phyloP scores from a whole-genome alignment of 1,284 basidiomycete genomes.

The Cryptococcus sp. region DNA sequence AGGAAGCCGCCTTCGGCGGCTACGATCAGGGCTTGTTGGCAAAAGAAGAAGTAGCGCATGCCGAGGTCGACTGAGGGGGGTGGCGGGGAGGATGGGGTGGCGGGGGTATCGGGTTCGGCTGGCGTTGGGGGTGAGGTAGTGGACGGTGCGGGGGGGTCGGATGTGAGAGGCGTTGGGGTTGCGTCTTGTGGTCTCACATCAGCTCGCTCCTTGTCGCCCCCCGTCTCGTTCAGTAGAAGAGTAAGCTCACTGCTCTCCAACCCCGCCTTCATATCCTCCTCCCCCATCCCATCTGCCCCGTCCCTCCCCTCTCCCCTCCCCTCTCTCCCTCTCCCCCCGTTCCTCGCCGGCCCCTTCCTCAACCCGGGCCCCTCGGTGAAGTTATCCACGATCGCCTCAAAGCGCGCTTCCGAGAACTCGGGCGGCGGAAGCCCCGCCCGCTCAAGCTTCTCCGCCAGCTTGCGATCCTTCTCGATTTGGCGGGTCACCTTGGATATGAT shows the following conservation, averaged over 20 bases:
- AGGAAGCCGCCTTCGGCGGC: slow-evolving; percentile 31
- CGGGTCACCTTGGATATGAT: slow-evolving; percentile 7
- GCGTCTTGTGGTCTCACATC: no score
- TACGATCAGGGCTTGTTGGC: slow-evolving; percentile 35
- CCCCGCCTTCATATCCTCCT: background rate
- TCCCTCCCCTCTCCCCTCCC: background rate
- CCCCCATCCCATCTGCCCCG: background rate
- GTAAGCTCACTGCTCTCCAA: background rate
- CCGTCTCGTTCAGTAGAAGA: no score
- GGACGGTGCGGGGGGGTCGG: background rate
- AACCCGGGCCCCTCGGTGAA: slow-evolving; percentile 28
- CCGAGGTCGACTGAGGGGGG: background rate
- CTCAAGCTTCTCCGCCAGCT: slow-evolving; percentile 4
- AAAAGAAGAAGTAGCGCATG: slow-evolving; percentile 27
- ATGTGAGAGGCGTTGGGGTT: no score
- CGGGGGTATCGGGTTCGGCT: no score
- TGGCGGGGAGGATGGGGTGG: no score
- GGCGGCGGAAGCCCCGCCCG: slow-evolving; percentile 2
- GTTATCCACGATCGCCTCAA: slow-evolving; percentile 21
- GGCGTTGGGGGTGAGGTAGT: background rate
- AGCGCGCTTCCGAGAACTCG: slow-evolving; percentile 1
- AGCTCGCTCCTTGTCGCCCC: no score
- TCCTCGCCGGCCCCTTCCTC: slow-evolving; percentile 10
- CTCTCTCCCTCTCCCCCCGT: slow-evolving; percentile 6
- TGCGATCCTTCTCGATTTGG: slow-evolving; percentile 9